Conservation (phyloP, 2,329 filamentous ascomycete genomes). For the Bipolaris gigantea region DNA sequence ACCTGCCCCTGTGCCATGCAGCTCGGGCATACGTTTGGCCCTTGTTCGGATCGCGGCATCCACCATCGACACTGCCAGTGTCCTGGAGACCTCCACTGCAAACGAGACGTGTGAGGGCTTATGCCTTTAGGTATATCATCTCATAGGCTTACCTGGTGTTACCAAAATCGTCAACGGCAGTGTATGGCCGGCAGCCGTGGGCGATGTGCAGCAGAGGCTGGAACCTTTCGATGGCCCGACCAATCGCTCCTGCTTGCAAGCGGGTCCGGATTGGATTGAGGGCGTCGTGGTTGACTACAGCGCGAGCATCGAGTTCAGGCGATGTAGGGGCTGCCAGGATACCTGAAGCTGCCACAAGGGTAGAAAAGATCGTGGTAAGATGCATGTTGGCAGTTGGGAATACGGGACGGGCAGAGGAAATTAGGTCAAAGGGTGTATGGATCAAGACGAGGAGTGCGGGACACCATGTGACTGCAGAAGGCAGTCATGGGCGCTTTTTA, state of each 20-base stretch:
- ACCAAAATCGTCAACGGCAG: neutral
- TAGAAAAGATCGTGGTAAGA: neutral
- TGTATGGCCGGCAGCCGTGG: constrained; percentile 2
- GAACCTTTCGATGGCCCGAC: neutral
- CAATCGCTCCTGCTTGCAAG: constrained; percentile 2
- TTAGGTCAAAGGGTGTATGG: too few species aligned
- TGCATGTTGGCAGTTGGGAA: neutral
- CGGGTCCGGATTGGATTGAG: constrained; percentile 1
- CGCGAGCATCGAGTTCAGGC: neutral
- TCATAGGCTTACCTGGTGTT: constrained; percentile 1
- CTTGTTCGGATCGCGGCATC: neutral
- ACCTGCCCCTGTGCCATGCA: constrained; percentile 3
- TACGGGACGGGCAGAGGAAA: neutral
- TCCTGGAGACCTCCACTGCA: constrained; percentile 1
- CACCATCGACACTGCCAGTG: neutral
- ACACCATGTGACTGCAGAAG: too few species aligned
- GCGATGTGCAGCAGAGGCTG: constrained; percentile 2
- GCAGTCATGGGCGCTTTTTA: too few species aligned
- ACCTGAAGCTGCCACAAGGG: neutral
- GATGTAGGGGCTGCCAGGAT: neutral
- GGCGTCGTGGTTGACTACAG: neutral
- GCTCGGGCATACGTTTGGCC: constrained; percentile 2
- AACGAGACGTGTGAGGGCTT: neutral
- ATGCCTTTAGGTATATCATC: neutral
- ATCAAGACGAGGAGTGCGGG: too few species aligned